Evolutionary conservation across 441 rosid genomes (phyloP).

Genomic region (Eutrema salsugineum): DNA sequence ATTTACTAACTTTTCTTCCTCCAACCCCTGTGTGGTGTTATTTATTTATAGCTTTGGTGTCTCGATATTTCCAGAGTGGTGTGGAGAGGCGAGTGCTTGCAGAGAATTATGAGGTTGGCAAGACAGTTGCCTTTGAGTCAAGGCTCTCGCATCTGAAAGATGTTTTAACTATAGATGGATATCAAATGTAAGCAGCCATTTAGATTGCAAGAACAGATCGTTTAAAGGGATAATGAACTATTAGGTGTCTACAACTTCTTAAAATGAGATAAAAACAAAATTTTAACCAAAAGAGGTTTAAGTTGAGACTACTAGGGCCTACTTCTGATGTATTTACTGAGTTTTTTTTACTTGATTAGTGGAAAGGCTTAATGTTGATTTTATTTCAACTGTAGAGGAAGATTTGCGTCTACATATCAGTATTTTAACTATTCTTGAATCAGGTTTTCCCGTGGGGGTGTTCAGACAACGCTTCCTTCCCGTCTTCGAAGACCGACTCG

Average conservation of each 20-base stretch:
- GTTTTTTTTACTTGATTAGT: background rate
- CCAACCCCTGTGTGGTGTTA: background rate
- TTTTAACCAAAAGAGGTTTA: background rate
- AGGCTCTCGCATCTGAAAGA: constrained; percentile 68
- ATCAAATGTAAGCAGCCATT: constrained; percentile 57
- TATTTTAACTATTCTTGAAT: constrained; percentile 4
- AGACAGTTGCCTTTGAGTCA: constrained; percentile 73
- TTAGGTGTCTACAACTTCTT: background rate
- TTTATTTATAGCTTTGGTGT: constrained; percentile 18
- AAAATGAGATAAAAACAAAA: background rate
- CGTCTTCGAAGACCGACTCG: constrained; percentile 52
- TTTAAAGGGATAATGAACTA: background rate
- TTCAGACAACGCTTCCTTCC: constrained; percentile 81
- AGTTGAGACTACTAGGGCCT: background rate
- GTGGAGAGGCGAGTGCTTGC: constrained; percentile 94
- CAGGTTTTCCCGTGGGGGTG: constrained; percentile 85
- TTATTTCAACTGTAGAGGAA: background rate
- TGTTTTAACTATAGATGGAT: constrained; percentile 81
- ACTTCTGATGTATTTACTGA: background rate
- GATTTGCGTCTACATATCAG: background rate
- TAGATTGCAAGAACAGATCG: background rate
- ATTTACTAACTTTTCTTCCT: background rate
- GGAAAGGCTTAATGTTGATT: background rate
- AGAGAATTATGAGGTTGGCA: constrained; percentile 71
- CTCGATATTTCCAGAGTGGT: constrained; percentile 41